Base-by-base conservation (phyloP, 2,329 filamentous ascomycete genomes). In the Colletotrichum ledebouriae region DNA sequence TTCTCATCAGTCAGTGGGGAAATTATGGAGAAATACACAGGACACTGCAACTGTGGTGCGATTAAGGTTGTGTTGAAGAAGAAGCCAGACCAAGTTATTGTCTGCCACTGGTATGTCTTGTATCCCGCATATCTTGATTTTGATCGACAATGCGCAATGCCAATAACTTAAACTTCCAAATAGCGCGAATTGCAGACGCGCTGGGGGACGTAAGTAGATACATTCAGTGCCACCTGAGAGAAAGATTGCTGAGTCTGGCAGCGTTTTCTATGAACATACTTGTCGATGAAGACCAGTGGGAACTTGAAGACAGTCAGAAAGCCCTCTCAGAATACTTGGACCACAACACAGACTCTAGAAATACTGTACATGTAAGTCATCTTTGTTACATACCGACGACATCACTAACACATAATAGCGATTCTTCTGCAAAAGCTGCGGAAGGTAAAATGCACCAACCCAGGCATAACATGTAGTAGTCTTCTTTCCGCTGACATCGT, bases 251-350 rank as follows among this genome's bases (percentile, higher is more conserved):
- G 7, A 59, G 2, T 6, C 1, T 9, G 2, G 6, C 0, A 69
- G 66, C 66, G 22, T 69, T 60, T 0, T 69, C 66, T 13, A 69
- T 69, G 56, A 69, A 69, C 12, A 34, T 66, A 2, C n/a, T 66
- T 3, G 11, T 56, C 3, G 62, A 50, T 0, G 66, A 66, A 6
- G 66, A 56, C 9, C 33, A 66, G 9, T 66, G 33, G 47, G 15
- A 60, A n/a, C 17, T 69, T 6, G 20, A 66, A 12, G 66, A 69
- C 15, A 20, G 9, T 3, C 49, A 57, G 34, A 49, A 69, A 3
- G 56, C 55, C 2, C 42, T 69, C 17, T 33, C 55, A 6, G 61
- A 69, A 22, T 69, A 69, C 4, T 20, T 50, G 22, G 66, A 69
- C 25, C n/a, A 29, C 3, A 60, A 69, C 20, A 69, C 66, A 12